Conservation (phyloP, 164 flowering plant genomes). For the Tinospora cordifolia region DNA sequence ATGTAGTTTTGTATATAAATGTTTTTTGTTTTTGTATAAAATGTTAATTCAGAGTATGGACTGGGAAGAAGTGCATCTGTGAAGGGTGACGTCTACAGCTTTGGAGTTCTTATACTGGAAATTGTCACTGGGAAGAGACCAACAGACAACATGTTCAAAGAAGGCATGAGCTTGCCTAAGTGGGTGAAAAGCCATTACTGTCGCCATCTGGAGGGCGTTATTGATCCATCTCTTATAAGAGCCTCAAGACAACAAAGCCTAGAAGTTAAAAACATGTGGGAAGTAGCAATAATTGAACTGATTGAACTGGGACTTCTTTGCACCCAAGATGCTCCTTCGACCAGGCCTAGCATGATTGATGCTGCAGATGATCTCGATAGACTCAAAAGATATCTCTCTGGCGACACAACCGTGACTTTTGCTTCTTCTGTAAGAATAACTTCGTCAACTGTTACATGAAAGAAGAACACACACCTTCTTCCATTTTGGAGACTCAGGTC, state of each 20-base stretch:
- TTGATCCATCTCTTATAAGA: conserved; percentile 16
- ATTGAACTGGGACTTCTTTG: conserved; percentile 29
- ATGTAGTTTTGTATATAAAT: not conserved
- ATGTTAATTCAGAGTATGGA: conserved; percentile 24
- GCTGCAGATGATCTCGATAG: conserved; percentile 29
- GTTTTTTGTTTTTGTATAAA: not conserved
- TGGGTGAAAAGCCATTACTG: conserved; percentile 26
- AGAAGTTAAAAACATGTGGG: conserved; percentile 21
- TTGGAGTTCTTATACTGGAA: conserved; percentile 26
- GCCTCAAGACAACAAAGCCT: conserved; percentile 15
- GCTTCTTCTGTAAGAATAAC: conserved; percentile 22
- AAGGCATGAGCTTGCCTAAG: conserved; percentile 19
- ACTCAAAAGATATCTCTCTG: conserved; percentile 24
- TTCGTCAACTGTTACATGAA: conserved; percentile 16
- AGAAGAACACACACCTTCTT: not conserved
- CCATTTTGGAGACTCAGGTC: not conserved
- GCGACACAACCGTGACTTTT: conserved; percentile 24
- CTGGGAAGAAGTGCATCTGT: conserved; percentile 25
- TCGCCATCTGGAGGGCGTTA: conserved; percentile 18
- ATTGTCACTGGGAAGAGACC: conserved; percentile 27
- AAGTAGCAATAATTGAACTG: conserved; percentile 17
- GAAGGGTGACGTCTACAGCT: conserved; percentile 32
- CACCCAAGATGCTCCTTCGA: conserved; percentile 28
- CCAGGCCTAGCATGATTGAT: conserved; percentile 27
- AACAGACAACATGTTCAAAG: conserved; percentile 22